Base-by-base conservation (phyloP, 805 yeast genomes). In the Candida tibetensis region DNA sequence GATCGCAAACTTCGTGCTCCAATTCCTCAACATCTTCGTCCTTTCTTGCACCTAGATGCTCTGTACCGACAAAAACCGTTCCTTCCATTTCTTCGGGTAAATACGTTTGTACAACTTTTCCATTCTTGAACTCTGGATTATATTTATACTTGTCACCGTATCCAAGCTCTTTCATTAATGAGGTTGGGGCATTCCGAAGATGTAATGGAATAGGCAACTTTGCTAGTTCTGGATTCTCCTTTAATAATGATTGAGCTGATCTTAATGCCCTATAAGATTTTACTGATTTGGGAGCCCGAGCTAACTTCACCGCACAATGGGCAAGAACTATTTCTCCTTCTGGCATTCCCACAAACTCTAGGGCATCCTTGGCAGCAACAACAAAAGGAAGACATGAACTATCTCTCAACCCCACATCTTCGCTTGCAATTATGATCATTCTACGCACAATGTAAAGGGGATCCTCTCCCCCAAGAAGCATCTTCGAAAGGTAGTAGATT, bases 381-480 rank as follows among this genome's bases (percentile, higher is more conserved):
- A 95, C 93, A 64, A 93, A 82, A 2, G 96, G 95, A 30, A 93
- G 62, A 49, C 95, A 79, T 1, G 84, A 61, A 36, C 88, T 87
- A 58, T 93, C 98, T 3, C 85, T 69, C 2, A 86, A 63, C 0
- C 99, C 99, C 18, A 93, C 69, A 57, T 93, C 99, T 57, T 93
- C 99, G 53, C 93, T 82, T 0, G 99, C 98, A 15, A 93, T 93
- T 3, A 96, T 72, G 4, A 93, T 82, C 95, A 93, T 85, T 47
- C 99, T 67, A 30, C 99, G 70, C 0, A 93, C 89, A 9, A 93
- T 80, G 51, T 84, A 93, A 17, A 88, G 61, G 0, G 97, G 97
- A 53, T 86, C 95, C 57, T 95, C 99, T 0, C 99, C 99, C 2
- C 95, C 95, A 46, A 78, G 74, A 1, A 93, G 68, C 99, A 93